A percentile compares a stretch with the other conserved stretches of the same genome.
Conservation (phyloP, 352 stramenopile genomes). For the Aphanomyces invadans region DNA sequence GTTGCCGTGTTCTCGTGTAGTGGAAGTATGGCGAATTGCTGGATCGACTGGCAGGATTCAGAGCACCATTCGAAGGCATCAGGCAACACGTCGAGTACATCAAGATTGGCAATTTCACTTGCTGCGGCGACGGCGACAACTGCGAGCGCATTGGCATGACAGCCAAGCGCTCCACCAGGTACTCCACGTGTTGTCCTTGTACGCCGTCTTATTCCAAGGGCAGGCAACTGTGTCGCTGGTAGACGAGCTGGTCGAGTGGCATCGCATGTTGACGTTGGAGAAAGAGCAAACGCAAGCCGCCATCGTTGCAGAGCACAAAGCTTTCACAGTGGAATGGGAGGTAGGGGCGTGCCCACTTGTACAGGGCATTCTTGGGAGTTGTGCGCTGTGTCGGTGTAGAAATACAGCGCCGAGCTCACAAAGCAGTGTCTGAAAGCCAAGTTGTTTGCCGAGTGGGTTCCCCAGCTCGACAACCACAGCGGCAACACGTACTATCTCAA, state of each 20-base stretch:
- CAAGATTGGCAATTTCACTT: background rate
- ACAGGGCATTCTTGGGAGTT: background rate
- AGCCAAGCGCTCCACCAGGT: background rate
- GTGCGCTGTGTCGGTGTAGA: background rate
- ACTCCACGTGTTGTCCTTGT: background rate
- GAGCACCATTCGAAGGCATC: background rate
- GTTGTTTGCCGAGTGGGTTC: constrained; percentile 12
- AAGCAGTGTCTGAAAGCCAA: constrained; percentile 21
- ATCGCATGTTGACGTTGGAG: constrained; percentile 5
- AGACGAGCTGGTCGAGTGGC: constrained; percentile 13
- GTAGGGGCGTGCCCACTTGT: background rate
- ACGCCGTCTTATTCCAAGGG: no score
- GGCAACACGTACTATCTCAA: constrained; percentile 9
- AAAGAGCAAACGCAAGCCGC: background rate
- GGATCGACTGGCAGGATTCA: constrained; percentile 7
- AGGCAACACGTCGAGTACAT: background rate
- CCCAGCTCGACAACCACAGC: constrained; percentile 1
- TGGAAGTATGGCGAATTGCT: background rate
- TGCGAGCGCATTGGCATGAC: background rate
- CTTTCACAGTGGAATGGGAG: background rate
- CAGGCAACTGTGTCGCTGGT: background rate
- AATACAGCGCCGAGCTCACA: constrained; percentile 1
- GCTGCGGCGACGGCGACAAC: background rate
- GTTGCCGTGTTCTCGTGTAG: background rate
- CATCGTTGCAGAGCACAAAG: background rate